These are phyloP conservation scores for Fusarium miscanthi DNA, from an alignment of 2,329 filamentous ascomycete genomes.

Conservation along the genomic window DNA sequence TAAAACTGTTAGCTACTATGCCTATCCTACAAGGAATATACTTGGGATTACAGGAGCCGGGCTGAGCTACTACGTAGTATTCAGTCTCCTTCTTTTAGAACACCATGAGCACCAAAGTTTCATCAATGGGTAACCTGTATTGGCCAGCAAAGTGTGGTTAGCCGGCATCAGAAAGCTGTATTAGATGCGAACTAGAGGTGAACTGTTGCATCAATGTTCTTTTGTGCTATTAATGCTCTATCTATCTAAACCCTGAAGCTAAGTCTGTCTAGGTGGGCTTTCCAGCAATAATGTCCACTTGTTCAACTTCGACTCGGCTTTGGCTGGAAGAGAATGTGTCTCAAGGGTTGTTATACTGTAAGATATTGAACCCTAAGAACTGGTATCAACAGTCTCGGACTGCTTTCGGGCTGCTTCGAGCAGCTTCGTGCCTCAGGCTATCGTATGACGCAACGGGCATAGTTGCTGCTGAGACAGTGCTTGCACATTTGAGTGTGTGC, in stretches of 20 bases:
- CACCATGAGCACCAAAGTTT: neutral
- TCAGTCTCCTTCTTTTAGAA: neutral
- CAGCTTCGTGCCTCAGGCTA: slow-evolving; percentile 7
- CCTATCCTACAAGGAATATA: neutral
- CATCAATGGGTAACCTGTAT: neutral
- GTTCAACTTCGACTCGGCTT: slow-evolving; percentile 1
- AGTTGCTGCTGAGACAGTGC: neutral
- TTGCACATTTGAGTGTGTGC: neutral
- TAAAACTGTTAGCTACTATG: neutral
- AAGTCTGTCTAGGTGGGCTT: neutral
- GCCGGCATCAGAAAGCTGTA: no score
- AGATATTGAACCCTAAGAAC: neutral
- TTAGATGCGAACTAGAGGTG: neutral
- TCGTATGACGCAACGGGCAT: neutral
- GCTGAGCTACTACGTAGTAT: neutral
- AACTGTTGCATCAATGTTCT: slow-evolving; percentile 5
- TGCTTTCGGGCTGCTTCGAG: slow-evolving; percentile 1
- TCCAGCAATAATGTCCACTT: slow-evolving; percentile 2
- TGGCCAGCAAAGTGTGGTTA: neutral
- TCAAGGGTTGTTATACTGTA: neutral
- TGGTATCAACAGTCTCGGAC: neutral
- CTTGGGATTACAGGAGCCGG: neutral
- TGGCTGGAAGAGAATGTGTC: neutral
- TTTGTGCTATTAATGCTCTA: slow-evolving; percentile 16
- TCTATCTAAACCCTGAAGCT: slow-evolving; percentile 7